phyloP scores from a whole-genome alignment of 768 basidiomycete genomes.

The Pilatotrama ljubarskyi region DNA sequence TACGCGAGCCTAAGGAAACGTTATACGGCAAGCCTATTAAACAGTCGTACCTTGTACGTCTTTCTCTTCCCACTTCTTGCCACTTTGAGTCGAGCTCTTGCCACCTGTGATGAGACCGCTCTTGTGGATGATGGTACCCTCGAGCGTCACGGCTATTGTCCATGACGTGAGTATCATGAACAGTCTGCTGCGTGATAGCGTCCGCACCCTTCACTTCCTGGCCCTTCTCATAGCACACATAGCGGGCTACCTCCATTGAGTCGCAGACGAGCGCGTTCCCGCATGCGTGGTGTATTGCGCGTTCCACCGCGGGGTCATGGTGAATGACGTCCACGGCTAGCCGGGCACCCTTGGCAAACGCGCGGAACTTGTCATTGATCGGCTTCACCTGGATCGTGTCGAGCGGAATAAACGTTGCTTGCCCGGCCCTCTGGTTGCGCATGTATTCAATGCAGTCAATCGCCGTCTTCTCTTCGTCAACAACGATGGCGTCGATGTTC shows the following conservation, averaged over 20 bases:
- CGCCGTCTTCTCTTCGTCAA: constrained; percentile 95
- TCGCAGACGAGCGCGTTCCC: constrained; percentile 96
- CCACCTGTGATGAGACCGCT: constrained; percentile 98
- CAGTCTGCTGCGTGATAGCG: neutral
- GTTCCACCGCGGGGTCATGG: constrained; percentile 75
- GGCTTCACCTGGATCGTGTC: constrained; percentile 96
- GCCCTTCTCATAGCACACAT: constrained; percentile 90
- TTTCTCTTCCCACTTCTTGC: constrained; percentile 93
- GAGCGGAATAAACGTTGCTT: constrained; percentile 98
- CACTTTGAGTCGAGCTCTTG: constrained; percentile 68
- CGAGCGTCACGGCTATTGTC: constrained; percentile 83
- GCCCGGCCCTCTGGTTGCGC: constrained; percentile 91
- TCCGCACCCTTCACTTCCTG: constrained; percentile 92
- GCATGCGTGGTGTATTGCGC: constrained; percentile 96
- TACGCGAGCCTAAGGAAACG: constrained; percentile 15
- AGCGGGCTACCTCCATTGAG: constrained; percentile 87
- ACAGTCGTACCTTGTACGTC: constrained; percentile 72
- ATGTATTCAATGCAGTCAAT: constrained; percentile 99
- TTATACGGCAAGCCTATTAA: neutral
- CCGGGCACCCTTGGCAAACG: constrained; percentile 76
- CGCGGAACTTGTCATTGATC: constrained; percentile 91
- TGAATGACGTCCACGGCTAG: constrained; percentile 63
- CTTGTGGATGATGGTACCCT: constrained; percentile 97
- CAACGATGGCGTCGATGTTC: constrained; percentile 93
- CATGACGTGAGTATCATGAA: neutral